Evolutionary conservation across 768 basidiomycete species (phyloP), one percentile per base, ranked within the genome.

Genomic region (Hygrocybe punicea): DNA sequence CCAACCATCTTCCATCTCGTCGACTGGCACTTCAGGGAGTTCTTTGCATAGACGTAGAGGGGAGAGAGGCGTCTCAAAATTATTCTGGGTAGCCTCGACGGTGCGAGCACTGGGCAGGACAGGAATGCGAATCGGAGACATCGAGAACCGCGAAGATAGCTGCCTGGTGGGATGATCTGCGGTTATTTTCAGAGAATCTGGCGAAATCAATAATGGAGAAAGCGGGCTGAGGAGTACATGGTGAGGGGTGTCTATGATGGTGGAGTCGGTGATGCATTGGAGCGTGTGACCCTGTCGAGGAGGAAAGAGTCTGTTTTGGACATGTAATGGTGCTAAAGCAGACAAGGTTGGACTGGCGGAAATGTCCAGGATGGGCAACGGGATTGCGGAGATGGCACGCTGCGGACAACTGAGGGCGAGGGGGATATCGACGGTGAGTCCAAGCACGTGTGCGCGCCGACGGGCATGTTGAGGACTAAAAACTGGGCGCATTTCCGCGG

Each of bases 381-480:
- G 79, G 34, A 70, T 33, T 2, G 63, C 60, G 55, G 81, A 78
- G 55, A 84, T 71, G 7, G 67, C 60, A 34, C 58, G 64, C 11
- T 67, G 69, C 4, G 78, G 73, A 53, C 78, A 79, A 16, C 64
- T 63, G 37, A 70, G 65, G 1, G 83, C 81, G 23, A 65, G 70
- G 14, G 64, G 60, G 23, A 78, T 74, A 67, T 80, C 72, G 48
- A 86, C 69, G 6, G 57, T 61, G 34, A 85, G 79, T 25, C 76
- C 73, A n/a, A 79, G 73, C 13, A 58, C 57, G 11, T 58, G 61
- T 4, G 84, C 84, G 23, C 71, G 78, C n/a, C 65, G 73, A 54
- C 76, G 78, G 9, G 84, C 84, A 62, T 79, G 80, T 58, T 73
- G 60, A 0, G 79, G 75, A 8, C 48, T 67, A 5, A 69, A 65